Base-by-base conservation (phyloP, 768 basidiomycete species). In the Neoboletus magnificus region DNA sequence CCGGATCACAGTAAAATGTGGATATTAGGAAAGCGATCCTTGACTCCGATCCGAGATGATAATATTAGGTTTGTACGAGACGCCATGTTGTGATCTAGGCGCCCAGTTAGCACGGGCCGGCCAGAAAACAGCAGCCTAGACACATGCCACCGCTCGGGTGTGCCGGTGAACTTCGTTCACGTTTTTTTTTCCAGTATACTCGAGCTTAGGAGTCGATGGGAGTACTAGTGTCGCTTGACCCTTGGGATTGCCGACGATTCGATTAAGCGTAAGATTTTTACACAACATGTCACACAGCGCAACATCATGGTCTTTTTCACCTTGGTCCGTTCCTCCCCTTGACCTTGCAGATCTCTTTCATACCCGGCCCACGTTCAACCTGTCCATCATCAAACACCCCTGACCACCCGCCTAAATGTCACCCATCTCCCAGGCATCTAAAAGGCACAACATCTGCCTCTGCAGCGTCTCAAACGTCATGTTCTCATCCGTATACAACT, bases 351-450 rank as follows among this genome's bases (percentile, higher is more conserved):
- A 37, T n/a, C 4, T 40, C 16, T 6, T 35, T 16, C 39, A 37
- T 40, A 40, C n/a, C 4, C 39, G 20, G 20, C 39, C 18, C n/a
- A 20, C 37, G 37, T 39, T n/a, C n/a, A n/a, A 5, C 9, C 18
- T 10, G 18, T n/a, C 18, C 3, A 35, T 35, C 33, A 15, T 35
- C 15, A 16, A 35, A 35, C 15, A 3, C 10, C n/a, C 37, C 2
- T 10, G 20, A 6, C 10, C 37, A 20, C 37, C 33, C 12, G 39
- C 29, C 55, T 40, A 67, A 25, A 69, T 66, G 23, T 71, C 65
- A 0, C 60, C 63, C 37, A 47, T 22, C n/a, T 71, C 70, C 69
- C 66, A 70, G 5, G 68, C 69, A 48, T 71, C 71, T 46, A 72
- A 47, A 1, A 71, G 44, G 25, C 52, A 62, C 47, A 37, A 35